Conservation (phyloP, 1,284 basidiomycete genomes). For the Ceratobasidium sp. region DNA sequence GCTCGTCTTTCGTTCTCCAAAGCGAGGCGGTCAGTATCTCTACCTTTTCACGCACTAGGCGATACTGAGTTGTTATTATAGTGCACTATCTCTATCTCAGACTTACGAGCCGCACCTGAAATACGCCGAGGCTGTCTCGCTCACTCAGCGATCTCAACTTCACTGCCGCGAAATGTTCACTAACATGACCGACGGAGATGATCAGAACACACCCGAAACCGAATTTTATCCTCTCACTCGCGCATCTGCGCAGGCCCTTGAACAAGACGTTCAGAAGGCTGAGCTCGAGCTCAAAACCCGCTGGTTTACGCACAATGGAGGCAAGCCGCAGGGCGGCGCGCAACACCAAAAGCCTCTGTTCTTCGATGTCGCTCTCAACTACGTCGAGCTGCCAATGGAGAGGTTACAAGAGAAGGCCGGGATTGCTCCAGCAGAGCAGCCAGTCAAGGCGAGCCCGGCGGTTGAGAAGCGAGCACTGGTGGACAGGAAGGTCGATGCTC, state of each 20-base stretch:
- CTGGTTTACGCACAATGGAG: constrained; percentile 85
- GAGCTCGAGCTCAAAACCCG: constrained; percentile 75
- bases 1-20: constrained; percentile 80
- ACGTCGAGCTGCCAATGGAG: constrained; percentile 87
- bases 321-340: constrained; percentile 62
- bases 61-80: constrained; percentile 55
- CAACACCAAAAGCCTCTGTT: constrained; percentile 85
- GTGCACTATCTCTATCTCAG: constrained; percentile 77
- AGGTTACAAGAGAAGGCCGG: constrained; percentile 78
- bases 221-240: constrained; percentile 70
- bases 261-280: constrained; percentile 65
- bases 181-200: constrained; percentile 56
- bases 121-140: constrained; percentile 77
- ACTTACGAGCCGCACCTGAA: constrained; percentile 77
- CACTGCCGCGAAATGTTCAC: constrained; percentile 77
- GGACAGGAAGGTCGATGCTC: constrained; percentile 61
- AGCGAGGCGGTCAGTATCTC: constrained; percentile 71
- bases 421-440: constrained; percentile 42
- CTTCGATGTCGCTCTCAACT: constrained; percentile 95
- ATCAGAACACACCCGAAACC: constrained; percentile 52
- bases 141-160: constrained; percentile 76
- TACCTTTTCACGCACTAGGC: not conserved
- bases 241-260: constrained; percentile 66
- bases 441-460: constrained; percentile 54
- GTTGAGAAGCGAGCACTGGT: constrained; percentile 59